Conservation (phyloP, 1,284 basidiomycete species). For the Meira miltonrushii region DNA sequence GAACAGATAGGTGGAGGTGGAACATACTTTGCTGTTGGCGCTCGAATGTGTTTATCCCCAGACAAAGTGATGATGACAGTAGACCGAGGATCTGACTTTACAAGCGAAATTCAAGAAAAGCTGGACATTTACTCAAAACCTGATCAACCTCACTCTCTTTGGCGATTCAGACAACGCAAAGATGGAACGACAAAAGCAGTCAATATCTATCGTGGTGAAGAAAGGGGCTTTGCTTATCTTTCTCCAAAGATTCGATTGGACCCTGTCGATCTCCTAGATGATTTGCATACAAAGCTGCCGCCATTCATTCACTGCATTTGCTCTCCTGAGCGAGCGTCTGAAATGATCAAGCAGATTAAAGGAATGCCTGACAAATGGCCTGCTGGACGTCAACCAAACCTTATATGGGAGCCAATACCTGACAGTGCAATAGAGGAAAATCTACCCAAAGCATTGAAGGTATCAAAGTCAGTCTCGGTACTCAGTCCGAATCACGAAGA, state of each 20-base stretch:
- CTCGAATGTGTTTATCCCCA: conserved; percentile 13
- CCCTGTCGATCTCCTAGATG: conserved; percentile 13
- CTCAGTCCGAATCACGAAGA: conserved; percentile 21
- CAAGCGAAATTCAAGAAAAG: conserved; percentile 6
- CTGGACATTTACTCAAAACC: not conserved
- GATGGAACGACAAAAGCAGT: conserved; percentile 16
- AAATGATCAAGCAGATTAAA: conserved; percentile 15
- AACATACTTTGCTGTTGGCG: conserved; percentile 17
- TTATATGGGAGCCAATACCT: conserved; percentile 20
- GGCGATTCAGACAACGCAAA: conserved; percentile 14
- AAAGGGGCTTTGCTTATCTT: conserved; percentile 19
- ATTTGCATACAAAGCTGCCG: conserved; percentile 2
- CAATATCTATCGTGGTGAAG: conserved; percentile 16
- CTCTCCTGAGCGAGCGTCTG: conserved; percentile 11
- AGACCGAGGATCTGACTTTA: conserved; percentile 15
- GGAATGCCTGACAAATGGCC: not conserved
- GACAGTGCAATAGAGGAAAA: conserved; percentile 17
- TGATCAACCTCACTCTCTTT: conserved; percentile 2
- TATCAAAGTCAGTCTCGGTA: conserved; percentile 9
- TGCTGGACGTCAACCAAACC: not conserved
- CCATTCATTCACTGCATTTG: conserved; percentile 16
- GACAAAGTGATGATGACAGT: conserved; percentile 14
- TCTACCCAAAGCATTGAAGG: conserved; percentile 5
- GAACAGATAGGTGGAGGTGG: conserved; percentile 15
- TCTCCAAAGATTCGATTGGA: conserved; percentile 17